Percentiles rank a stretch among this genome's conserved stretches.
Conservation (phyloP, 2,329 filamentous ascomycete species). For the Pseudomassariella vexata region DNA sequence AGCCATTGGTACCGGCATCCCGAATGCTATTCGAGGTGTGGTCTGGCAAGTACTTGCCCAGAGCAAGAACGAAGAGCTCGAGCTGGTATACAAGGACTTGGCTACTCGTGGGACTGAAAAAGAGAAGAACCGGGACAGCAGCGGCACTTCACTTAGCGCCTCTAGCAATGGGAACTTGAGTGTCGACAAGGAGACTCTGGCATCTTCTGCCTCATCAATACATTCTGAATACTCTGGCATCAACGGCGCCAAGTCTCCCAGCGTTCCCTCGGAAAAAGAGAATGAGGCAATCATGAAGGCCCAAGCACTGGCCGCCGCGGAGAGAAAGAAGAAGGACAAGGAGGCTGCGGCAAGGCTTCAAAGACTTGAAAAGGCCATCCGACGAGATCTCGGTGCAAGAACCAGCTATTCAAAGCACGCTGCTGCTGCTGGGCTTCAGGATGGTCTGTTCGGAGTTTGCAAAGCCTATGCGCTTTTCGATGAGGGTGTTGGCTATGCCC, state of each 20-base stretch:
- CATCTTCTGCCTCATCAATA: constrained; percentile 79
- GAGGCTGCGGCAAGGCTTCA: constrained; percentile 68
- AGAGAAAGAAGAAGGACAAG: constrained; percentile 72
- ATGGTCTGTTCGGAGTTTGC: constrained; percentile 90
- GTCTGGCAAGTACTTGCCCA: constrained; percentile 97
- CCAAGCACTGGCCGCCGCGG: constrained; percentile 57
- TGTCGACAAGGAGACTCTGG: constrained; percentile 59
- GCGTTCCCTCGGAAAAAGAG: constrained; percentile 54
- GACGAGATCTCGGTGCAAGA: constrained; percentile 81
- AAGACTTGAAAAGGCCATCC: constrained; percentile 88
- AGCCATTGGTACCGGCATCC: constrained; percentile 90
- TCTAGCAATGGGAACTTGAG: constrained; percentile 49
- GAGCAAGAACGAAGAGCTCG: constrained; percentile 88
- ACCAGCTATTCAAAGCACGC: constrained; percentile 98
- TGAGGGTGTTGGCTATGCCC: constrained; percentile 89
- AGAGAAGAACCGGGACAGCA: constrained; percentile 59
- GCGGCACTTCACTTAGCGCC: constrained; percentile 44
- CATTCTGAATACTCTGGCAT: constrained; percentile 69
- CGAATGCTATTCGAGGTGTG: constrained; percentile 91
- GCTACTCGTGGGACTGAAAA: constrained; percentile 75
- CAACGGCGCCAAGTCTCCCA: constrained; percentile 47
- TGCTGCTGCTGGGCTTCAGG: constrained; percentile 83
- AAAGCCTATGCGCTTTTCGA: constrained; percentile 97
- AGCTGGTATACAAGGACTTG: constrained; percentile 79
- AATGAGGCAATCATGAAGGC: constrained; percentile 59